Base-by-base conservation (phyloP, 2,329 filamentous ascomycete species). In the Pseudonectria foliicola region DNA sequence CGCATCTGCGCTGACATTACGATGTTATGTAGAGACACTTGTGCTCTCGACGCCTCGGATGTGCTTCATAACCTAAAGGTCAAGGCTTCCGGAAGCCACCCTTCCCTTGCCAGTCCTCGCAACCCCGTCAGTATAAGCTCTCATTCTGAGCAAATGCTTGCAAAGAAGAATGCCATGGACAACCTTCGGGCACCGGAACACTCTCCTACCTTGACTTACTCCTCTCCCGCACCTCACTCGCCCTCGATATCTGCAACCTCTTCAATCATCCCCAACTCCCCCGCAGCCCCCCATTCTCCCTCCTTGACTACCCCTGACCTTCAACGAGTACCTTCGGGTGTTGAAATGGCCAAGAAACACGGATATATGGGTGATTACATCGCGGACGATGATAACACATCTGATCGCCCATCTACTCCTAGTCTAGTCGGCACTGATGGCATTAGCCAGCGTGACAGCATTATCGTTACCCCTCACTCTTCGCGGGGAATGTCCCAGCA, bases 1-100 rank as follows among this genome's bases (percentile, higher is more conserved):
- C 65, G 67, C 13, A 67, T 75, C 28, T 60, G 67, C 25, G 50
- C 54, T 7, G 71, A 73, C 35, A 62, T 75, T 14, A 61, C 66
- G 27, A 63, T 64, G 52, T 54, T 74, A 13, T 71, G 68, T 44
- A 68, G 62, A 42, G 71, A 75, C 41, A 73, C 71, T 2, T 68
- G 68, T 40, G 61, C 61, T 11, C 56, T 74, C 13, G 58, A 61
- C 25, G 48, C 49, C 29, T 39, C 48, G 21, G 53, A 56, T 25
- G 35, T 42, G 12, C 38, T 58, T 10, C 42, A 51, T 13, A 57
- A 55, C 33, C 34, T 58, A 29, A 47, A 44, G 12, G 36, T 55
- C 10, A 47, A 47, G 31, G 39, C 31, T 31, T 44, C 36, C 25
- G 44, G 46, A 15, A 38, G 10, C 24, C 31, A 6, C 39, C 10